phyloP scores from a whole-genome alignment of 805 yeast species.

The Wickerhamiella sorbophila region DNA sequence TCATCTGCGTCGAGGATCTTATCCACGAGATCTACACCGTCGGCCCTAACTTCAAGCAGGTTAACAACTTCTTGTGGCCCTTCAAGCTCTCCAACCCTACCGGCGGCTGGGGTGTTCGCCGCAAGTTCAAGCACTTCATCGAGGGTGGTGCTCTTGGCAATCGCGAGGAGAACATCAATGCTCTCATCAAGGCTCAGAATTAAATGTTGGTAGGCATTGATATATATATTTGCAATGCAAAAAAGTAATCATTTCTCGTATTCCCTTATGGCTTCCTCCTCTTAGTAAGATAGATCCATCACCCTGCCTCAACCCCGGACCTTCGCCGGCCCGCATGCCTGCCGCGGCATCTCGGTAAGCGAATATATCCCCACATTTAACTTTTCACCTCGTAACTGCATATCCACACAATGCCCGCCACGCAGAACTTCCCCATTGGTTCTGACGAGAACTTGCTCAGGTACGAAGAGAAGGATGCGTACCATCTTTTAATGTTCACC shows the following conservation, averaged over 20 bases:
- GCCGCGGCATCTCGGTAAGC: not conserved
- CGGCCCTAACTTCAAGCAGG: slow-evolving; percentile 98
- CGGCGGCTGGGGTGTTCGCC: slow-evolving; percentile 95
- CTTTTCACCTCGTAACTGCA: not conserved
- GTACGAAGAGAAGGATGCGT: slow-evolving; percentile 15
- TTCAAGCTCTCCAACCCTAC: slow-evolving; percentile 92
- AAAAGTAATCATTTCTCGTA: not conserved
- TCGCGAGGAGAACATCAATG: slow-evolving; percentile 93
- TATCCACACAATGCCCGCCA: not conserved
- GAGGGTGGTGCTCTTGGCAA: slow-evolving; percentile 98
- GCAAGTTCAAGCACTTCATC: slow-evolving; percentile 94
- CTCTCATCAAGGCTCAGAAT: slow-evolving; percentile 87
- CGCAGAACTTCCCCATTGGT: slow-evolving; percentile 11
- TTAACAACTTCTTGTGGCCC: slow-evolving; percentile 97
- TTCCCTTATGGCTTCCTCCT: not conserved
- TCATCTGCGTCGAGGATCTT: slow-evolving; percentile 80
- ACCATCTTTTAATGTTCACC: slow-evolving; percentile 23
- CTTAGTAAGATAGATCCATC: not conserved
- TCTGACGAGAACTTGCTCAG: slow-evolving; percentile 5
- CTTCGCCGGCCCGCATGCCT: not conserved
- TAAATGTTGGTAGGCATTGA: slow-evolving; percentile 28
- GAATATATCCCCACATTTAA: not conserved
- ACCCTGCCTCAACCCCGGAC: too few species aligned
- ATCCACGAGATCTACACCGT: slow-evolving; percentile 92
- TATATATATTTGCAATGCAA: slow-evolving; percentile 6